Evolutionary conservation across 345 rosid species (phyloP), one percentile per base, ranked within the genome.

Genomic region (Erodium maritimum): DNA sequence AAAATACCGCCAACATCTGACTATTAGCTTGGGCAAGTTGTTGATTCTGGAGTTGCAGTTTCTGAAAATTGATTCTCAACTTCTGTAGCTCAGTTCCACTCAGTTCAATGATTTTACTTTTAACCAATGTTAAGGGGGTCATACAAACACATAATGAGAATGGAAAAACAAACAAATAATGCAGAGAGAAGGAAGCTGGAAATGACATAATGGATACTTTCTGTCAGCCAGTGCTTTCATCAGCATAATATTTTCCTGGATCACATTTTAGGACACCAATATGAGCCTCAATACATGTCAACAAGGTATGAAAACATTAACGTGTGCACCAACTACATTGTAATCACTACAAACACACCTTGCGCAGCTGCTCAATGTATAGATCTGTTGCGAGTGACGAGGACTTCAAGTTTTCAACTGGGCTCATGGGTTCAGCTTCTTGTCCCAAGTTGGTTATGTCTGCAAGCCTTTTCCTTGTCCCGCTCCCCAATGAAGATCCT

Each of bases 11-110:
- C 69, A 85, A 62, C 68, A 81, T 72, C 73, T 71, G 82, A 63
- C 73, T 73, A 74, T 88, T 81, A 57, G 75, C 62, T 66, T 77
- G 81, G 21, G 90, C 86, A 66, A 88, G 82, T 56, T 72, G 80
- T 68, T 64, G 61, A 71, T 88, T 88, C 75, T 83, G 83, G 62
- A 72, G 83, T 65, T 81, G 84, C 65, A 80, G 17, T 64, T 77
- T 77, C 77, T 77, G 88, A 57, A 74, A 69, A 69, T 65, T 60
- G 67, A 71, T 70, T 75, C 76, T 80, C 65, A 74, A 54, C 53
- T 83, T 81, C 70, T 81, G 80, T 23, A 88, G 67, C 72, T 81
- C 86, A 22, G 56, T 56, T 65, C 66, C 79, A 53, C 76, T 71
- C 68, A 67, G 33, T 64, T 88, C 86, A 5, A 85, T 75, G 50